Percentiles rank a stretch among this genome's conserved stretches.
phyloP scores from a whole-genome alignment of 23 red algal genomes.

The Chondrus crispus region DNA sequence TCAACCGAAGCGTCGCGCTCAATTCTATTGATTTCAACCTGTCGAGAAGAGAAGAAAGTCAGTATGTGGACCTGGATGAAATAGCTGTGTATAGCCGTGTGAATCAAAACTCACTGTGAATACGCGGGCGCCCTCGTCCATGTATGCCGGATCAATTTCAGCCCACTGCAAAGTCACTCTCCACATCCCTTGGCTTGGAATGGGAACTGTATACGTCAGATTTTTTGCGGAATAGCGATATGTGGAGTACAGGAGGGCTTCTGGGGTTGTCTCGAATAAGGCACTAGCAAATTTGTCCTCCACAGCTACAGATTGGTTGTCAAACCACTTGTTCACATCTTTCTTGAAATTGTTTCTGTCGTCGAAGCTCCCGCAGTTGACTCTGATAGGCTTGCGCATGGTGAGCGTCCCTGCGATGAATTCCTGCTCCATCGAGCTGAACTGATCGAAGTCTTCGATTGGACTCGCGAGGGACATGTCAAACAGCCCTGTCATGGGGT shows the following conservation, averaged over 20 bases:
- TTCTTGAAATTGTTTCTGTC: constrained; percentile 9
- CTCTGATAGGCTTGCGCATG: constrained; percentile 6
- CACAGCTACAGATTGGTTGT: constrained; percentile 27
- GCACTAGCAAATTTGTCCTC: constrained; percentile 30
- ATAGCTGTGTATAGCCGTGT: background rate
- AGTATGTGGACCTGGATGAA: background rate
- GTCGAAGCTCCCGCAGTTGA: constrained; percentile 40
- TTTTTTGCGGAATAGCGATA: constrained; percentile 23
- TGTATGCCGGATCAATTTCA: constrained; percentile 31
- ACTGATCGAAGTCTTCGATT: background rate
- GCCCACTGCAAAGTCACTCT: constrained; percentile 34
- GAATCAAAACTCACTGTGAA: constrained; percentile 36
- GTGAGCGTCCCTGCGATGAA: background rate
- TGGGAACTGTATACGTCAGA: constrained; percentile 11
- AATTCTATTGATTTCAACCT: constrained; percentile 18
- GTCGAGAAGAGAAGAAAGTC: background rate
- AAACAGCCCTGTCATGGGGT: no score
- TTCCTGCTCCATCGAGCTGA: background rate
- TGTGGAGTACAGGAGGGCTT: constrained; percentile 28
- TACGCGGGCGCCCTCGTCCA: constrained; percentile 38
- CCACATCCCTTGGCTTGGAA: background rate
- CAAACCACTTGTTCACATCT: constrained; percentile 25
- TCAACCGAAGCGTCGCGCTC: constrained; percentile 1
- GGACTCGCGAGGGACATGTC: no score
- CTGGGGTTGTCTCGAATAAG: background rate